Percentiles rank a stretch among this genome's conserved stretches.
phyloP scores from a whole-genome alignment of 1,284 basidiomycete species.

The Fomitopsis schrenkii region DNA sequence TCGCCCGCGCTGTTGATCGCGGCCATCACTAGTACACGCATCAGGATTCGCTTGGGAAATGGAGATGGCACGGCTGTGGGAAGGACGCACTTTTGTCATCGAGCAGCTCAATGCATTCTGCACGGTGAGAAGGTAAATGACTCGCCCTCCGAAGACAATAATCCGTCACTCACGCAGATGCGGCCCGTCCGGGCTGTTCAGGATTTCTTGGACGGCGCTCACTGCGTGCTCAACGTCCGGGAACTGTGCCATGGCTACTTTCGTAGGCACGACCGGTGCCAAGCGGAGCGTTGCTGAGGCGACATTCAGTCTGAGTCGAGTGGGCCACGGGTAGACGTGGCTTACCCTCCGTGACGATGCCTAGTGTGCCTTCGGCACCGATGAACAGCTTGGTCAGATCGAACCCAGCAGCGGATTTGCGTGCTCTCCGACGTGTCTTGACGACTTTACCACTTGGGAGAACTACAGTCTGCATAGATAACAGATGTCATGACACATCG shows the following conservation, averaged over 20 bases:
- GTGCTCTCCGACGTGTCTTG: conserved; percentile 69
- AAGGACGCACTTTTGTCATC: conserved; percentile 58
- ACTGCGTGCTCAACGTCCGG: conserved; percentile 61
- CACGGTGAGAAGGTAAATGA: background rate
- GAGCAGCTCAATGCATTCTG: conserved; percentile 81
- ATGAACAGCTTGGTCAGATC: conserved; percentile 81
- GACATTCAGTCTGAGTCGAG: background rate
- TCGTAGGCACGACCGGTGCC: conserved; percentile 71
- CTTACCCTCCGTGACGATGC: conserved; percentile 72
- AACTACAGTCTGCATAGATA: conserved; percentile 57
- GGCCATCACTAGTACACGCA: conserved; percentile 55
- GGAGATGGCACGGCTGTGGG: background rate
- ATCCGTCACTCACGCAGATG: conserved; percentile 45
- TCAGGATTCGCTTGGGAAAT: too few species aligned
- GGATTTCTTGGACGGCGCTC: conserved; percentile 72
- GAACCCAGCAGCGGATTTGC: conserved; percentile 75
- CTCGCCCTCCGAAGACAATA: background rate
- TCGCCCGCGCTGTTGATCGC: conserved; percentile 71
- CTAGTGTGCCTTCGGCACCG: conserved; percentile 79
- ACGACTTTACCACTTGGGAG: conserved; percentile 77
- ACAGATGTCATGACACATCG: background rate
- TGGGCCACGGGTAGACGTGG: too few species aligned
- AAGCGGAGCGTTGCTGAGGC: conserved; percentile 70
- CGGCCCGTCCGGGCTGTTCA: conserved; percentile 60
- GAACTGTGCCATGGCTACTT: conserved; percentile 71